Evolutionary conservation across 805 yeast genomes (phyloP), one percentile per base, ranked within the genome.

Genomic region (Yamadazyma tumulicola): DNA sequence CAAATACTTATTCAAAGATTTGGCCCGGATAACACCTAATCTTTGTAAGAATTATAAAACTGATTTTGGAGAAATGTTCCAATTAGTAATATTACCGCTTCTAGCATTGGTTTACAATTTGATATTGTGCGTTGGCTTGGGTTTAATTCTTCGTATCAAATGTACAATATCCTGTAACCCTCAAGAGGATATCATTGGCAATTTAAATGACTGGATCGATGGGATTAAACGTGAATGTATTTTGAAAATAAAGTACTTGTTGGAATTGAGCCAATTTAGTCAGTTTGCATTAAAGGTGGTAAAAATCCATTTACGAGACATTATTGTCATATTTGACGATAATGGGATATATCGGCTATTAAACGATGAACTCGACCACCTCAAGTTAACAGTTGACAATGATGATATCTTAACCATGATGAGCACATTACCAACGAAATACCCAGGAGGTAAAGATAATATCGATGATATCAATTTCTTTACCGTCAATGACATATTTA

Each of bases 291-390:
- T 27, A 10, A 38, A 38, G 26, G 10, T 26, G 2, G 13, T 38
- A 6, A 41, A 41, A 32, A 12, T 29, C 11, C 15, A 26, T 16
- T n/a, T 41, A 3, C 35, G 24, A 14, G 31, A 38, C 24, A 14
- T 41, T 8, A 24, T 31, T 14, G 11, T 37, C 7, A 24, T 25
- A 7, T 29, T 34, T 19, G 45, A 41, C 23, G 41, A 41, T 19
- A 29, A 23, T n/a, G 45, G 45, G 6, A 23, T 37, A 10, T 41
- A 37, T 32, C 26, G 30, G 19, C 18, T 35, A 4, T 32, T 37
- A 8, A 38, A 36, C 9, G 32, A 31, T 13, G 17, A 31, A 17
- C 23, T 34, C 5, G 19, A 15, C 1, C 5, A 22, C 12, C 17
- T 14, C 5, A 22, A 35, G 7, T 21, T 41, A 16, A 4, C 16